Conservation (phyloP, 2,329 filamentous ascomycete genomes). For the Colletotrichum caudatum region DNA sequence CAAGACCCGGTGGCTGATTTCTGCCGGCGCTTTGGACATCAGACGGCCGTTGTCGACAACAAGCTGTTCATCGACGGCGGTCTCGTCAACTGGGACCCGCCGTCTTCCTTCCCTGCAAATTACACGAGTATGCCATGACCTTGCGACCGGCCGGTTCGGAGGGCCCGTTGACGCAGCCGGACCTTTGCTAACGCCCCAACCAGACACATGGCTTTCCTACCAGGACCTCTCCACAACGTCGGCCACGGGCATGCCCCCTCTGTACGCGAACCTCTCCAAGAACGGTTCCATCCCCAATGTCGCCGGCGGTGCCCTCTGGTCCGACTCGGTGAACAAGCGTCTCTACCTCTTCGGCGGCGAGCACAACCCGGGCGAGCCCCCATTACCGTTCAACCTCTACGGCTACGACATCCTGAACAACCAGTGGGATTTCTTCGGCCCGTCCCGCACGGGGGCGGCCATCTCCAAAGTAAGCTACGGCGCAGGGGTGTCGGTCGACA, state of each 20-base stretch:
- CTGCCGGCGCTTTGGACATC: slow-evolving; percentile 68
- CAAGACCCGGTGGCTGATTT: slow-evolving; percentile 67
- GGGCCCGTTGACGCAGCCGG: no score
- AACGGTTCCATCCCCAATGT: slow-evolving; percentile 65
- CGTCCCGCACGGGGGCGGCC: slow-evolving; percentile 48
- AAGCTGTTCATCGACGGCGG: slow-evolving; percentile 74
- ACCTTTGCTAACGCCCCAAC: neutral
- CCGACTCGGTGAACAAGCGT: slow-evolving; percentile 71
- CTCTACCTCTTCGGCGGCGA: slow-evolving; percentile 74
- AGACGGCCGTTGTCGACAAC: slow-evolving; percentile 69
- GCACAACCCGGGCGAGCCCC: slow-evolving; percentile 54
- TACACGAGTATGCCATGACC: slow-evolving; percentile 63
- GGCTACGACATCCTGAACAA: slow-evolving; percentile 69
- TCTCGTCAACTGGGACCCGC: slow-evolving; percentile 65
- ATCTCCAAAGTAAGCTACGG: slow-evolving; percentile 67
- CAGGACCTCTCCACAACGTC: slow-evolving; percentile 64
- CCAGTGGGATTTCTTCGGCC: slow-evolving; percentile 64
- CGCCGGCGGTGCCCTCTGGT: slow-evolving; percentile 65
- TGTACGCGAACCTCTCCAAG: slow-evolving; percentile 70
- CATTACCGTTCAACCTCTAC: slow-evolving; percentile 63
- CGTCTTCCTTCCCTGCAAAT: slow-evolving; percentile 61
- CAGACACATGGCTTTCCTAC: slow-evolving; percentile 67
- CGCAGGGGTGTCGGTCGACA: slow-evolving; percentile 66
- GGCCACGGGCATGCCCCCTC: slow-evolving; percentile 61
- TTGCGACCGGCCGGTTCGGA: neutral